These are phyloP conservation scores for Taxillus chinensis DNA, from an alignment of 164 flowering plant species.

Conservation along the genomic window DNA sequence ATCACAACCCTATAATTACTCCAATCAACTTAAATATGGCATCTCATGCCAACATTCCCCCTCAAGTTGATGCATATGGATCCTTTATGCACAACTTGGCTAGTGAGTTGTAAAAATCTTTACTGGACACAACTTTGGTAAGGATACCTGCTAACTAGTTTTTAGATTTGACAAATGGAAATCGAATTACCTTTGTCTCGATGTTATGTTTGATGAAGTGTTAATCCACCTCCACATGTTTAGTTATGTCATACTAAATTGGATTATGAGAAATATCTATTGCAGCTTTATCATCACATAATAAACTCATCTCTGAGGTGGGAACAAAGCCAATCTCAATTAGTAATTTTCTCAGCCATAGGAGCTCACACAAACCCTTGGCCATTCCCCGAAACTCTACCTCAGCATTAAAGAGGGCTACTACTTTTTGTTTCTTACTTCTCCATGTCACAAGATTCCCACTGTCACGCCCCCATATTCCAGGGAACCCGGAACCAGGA, in stretches of 20 bases:
- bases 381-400: neutral
- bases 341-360: neutral
- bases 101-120: constrained; percentile 1
- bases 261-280: neutral
- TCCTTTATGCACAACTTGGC: neutral
- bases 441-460: neutral
- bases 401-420: neutral
- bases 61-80: neutral
- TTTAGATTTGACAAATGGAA: neutral
- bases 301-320: neutral
- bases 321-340: neutral
- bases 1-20: too few species aligned
- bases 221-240: too few species aligned
- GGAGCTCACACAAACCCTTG: neutral
- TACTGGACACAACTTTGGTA: neutral
- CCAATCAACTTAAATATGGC: too few species aligned
- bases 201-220: neutral
- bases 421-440: constrained; percentile 3
- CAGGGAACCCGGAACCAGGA: too few species aligned
- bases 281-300: neutral
- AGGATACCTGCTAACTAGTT: neutral
- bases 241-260: neutral
- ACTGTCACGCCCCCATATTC: too few species aligned
- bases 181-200: neutral
- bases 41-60: too few species aligned